Evolutionary conservation across 2,329 filamentous ascomycete species (phyloP), one percentile per base, ranked within the genome.

Genomic region (Ceratocystis colombiana): DNA sequence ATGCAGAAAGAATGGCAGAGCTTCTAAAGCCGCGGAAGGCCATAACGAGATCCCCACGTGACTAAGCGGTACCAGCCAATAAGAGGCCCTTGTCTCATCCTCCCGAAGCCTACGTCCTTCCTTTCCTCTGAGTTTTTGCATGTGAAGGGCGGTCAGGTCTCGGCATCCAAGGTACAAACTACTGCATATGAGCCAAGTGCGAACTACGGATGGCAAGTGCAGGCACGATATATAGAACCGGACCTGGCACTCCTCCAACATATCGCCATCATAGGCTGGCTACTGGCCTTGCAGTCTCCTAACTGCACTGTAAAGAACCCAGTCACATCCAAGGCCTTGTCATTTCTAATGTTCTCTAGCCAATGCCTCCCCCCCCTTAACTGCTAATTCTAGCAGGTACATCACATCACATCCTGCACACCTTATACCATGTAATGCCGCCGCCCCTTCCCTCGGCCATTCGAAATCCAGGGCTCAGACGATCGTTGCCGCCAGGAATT

Each of bases 51-150:
- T 37, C 62, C 45, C 22, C 62, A 50, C 28, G 45, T 30, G 45
- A 63, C 62, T 63, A 46, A 33, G 62, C 62, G 12, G 45, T 1
- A 20, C 41, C 28, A 50, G 44, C 62, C 62, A 63, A 63, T 63
- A 28, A 53, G 17, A 63, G 8, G 25, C 22, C 44, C 5, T 22
- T n/a, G 44, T 50, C 46, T 20, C 55, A 59, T 59, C 55, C 55
- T 59, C 55, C 55, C 55, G 25, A 33, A 59, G 28, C 25, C 55
- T 17, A 59, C 17, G 48, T 22, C 37, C 55, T 37, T 59, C 55
- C 55, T 59, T 59, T n/a, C 2, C n/a, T 22, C 8, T 37, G 5
- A 30, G 7, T 4, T 37, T 37, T 59, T 59, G n/a, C 55, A 59
- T 37, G 55, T 59, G 55, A 59, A 59, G 55, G 37, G 25, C 55